Conservation (phyloP, 805 yeast species). For the Saccharomyces paradoxus region DNA sequence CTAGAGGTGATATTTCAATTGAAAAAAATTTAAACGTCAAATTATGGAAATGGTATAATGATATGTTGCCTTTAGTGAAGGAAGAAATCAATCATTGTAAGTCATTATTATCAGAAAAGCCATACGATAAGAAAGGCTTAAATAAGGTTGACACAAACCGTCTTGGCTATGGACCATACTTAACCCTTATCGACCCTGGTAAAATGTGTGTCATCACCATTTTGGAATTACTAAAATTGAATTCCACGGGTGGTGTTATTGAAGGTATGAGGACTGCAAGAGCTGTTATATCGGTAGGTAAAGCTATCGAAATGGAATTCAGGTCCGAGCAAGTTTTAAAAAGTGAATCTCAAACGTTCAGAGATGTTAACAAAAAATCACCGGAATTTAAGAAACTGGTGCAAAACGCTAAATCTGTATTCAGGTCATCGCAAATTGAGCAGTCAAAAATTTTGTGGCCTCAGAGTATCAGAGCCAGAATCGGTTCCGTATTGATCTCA, state of each 20-base stretch:
- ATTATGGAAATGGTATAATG: slow-evolving; percentile 77
- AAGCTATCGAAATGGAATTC: slow-evolving; percentile 77
- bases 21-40: slow-evolving; percentile 60
- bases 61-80: slow-evolving; percentile 60
- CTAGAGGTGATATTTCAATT: slow-evolving; percentile 48
- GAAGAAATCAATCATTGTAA: slow-evolving; percentile 56
- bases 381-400: slow-evolving; percentile 36
- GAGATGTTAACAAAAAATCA: slow-evolving; percentile 43
- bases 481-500: slow-evolving; percentile 75
- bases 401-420: slow-evolving; percentile 31
- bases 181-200: slow-evolving; percentile 64
- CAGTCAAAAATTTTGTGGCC: slow-evolving; percentile 46
- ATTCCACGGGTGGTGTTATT: slow-evolving; percentile 63
- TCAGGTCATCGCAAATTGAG: slow-evolving; percentile 32
- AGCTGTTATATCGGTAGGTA: slow-evolving; percentile 74
- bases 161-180: slow-evolving; percentile 65
- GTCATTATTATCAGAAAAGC: slow-evolving; percentile 29
- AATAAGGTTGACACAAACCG: slow-evolving; percentile 34
- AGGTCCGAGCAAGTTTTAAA: slow-evolving; percentile 57
- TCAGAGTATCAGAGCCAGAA: slow-evolving; percentile 48
- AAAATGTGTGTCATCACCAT: slow-evolving; percentile 79
- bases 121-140: slow-evolving; percentile 5
- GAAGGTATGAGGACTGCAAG: slow-evolving; percentile 82
- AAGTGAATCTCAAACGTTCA: slow-evolving; percentile 47
- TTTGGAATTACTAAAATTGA: slow-evolving; percentile 66